phyloP scores from a whole-genome alignment of 257 asterid species.

The Cinchona pubescens region DNA sequence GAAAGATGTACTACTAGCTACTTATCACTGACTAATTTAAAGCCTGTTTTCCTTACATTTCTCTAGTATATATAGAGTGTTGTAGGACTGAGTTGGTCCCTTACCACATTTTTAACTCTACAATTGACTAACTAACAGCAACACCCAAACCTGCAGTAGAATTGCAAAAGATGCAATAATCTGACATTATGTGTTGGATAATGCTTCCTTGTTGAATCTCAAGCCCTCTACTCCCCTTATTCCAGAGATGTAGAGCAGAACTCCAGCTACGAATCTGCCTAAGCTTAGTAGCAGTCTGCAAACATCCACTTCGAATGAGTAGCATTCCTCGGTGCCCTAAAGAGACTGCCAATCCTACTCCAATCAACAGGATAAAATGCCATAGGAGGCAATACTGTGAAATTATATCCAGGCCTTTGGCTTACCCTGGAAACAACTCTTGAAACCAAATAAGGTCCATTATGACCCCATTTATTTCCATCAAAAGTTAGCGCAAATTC shows the following conservation, averaged over 20 bases:
- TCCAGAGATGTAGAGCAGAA: constrained; percentile 79
- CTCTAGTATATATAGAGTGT: not conserved
- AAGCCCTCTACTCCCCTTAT: constrained; percentile 70
- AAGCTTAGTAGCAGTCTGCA: constrained; percentile 53
- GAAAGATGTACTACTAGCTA: not conserved
- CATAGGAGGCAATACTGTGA: constrained; percentile 61
- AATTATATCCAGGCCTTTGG: constrained; percentile 55
- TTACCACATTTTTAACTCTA: constrained; percentile 1
- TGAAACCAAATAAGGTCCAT: constrained; percentile 91
- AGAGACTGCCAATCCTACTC: constrained; percentile 62
- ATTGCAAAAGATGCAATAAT: constrained; percentile 44
- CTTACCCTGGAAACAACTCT: constrained; percentile 67
- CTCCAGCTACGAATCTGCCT: constrained; percentile 53
- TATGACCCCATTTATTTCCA: constrained; percentile 97
- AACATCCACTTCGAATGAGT: constrained; percentile 59
- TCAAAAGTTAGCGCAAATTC: constrained; percentile 90
- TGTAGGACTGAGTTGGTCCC: constrained; percentile 21
- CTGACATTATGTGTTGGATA: constrained; percentile 45
- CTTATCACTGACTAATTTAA: not conserved
- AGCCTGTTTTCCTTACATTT: constrained; percentile 1
- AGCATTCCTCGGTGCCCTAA: constrained; percentile 50
- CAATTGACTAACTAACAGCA: not conserved
- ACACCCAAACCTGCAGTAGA: constrained; percentile 9
- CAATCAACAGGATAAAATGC: constrained; percentile 96
- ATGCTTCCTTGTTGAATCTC: constrained; percentile 67